Evolutionary conservation across 192 early-diverging fungal genomes (phyloP).

Genomic region (Linnemannia zychae): DNA sequence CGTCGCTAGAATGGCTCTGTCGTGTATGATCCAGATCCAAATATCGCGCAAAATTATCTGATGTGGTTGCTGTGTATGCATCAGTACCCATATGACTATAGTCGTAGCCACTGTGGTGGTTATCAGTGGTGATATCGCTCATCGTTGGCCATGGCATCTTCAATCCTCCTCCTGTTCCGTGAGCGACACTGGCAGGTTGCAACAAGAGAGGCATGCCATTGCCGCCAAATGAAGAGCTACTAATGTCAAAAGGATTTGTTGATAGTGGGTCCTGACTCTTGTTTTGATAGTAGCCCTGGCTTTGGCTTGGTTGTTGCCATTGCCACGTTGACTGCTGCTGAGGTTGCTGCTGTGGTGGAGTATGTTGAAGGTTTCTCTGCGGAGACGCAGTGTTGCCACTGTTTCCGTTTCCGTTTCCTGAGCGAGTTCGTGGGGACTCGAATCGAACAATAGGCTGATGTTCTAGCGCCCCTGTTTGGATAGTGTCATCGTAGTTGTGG

Average conservation of each 20-base stretch:
- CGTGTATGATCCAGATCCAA: constrained; percentile 1
- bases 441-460: constrained; percentile 24
- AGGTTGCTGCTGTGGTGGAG: background rate
- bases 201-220: no score
- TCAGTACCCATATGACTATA: background rate
- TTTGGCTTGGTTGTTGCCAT: background rate
- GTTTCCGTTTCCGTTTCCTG: background rate
- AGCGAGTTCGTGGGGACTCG: background rate
- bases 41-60: background rate
- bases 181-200: background rate
- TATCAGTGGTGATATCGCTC: background rate
- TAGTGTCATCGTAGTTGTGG: background rate
- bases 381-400: no score
- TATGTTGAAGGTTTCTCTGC: background rate
- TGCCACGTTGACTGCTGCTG: background rate
- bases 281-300: background rate
- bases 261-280: background rate
- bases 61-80: background rate
- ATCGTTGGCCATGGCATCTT: background rate
- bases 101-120: background rate
- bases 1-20: constrained; percentile 12
- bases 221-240: background rate
- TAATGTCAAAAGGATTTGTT: background rate
- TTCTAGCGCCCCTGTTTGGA: constrained; percentile 16
- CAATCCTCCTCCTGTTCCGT: background rate